These are phyloP conservation scores for Pogostemon cablin DNA, from an alignment of 257 asterid genomes.

Conservation along the genomic window DNA sequence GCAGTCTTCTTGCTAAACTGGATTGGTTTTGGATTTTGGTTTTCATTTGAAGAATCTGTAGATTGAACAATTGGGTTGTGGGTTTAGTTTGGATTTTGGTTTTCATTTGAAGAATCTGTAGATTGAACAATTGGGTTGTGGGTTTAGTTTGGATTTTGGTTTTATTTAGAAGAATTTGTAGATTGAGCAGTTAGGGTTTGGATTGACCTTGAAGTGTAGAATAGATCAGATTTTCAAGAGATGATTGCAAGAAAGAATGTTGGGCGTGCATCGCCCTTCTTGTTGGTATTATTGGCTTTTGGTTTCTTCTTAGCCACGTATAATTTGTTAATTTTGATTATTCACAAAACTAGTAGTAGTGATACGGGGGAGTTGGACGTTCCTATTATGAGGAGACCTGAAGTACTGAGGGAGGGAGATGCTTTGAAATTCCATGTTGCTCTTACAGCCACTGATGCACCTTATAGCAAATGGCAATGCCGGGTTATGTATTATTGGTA, in stretches of 20 bases:
- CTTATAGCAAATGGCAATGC: conserved; percentile 95
- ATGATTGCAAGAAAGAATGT: conserved; percentile 64
- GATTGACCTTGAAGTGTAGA: conserved; percentile 24
- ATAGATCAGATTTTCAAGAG: conserved; percentile 13
- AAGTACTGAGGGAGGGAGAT: conserved; percentile 33
- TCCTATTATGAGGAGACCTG: conserved; percentile 57
- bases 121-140: no score
- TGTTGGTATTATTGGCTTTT: conserved; percentile 67
- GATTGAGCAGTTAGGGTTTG: conserved; percentile 25
- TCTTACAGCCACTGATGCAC: conserved; percentile 84
- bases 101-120: no score
- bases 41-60: no score
- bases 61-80: no score
- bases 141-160: conserved; percentile 14
- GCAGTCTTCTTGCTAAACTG: conserved; percentile 33
- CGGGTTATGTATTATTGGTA: conserved; percentile 97
- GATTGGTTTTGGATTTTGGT: conserved; percentile 13
- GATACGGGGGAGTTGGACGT: conserved; percentile 50
- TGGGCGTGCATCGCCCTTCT: conserved; percentile 71
- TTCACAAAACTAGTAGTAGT: conserved; percentile 46
- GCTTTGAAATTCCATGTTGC: conserved; percentile 77
- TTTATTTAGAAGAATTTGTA: conserved; percentile 15
- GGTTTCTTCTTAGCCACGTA: conserved; percentile 84
- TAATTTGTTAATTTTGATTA: conserved; percentile 72
- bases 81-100: conserved; percentile 8